Evolutionary conservation across 192 early-diverging fungal species (phyloP), one percentile per base, ranked within the genome.

Genomic region (Obelidium mucronatum): DNA sequence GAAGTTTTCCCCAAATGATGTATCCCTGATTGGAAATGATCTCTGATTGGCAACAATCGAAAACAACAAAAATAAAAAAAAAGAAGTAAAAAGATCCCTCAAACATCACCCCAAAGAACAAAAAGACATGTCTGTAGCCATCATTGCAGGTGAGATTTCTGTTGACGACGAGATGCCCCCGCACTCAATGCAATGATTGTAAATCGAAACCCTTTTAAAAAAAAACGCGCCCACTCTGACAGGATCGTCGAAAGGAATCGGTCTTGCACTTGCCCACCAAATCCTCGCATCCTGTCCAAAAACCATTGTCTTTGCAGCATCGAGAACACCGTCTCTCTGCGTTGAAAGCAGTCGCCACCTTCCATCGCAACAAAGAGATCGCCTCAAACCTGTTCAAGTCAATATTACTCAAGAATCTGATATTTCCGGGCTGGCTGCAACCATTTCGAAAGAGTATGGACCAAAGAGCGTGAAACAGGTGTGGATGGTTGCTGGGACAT

Each of bases 181-280:
- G n/a, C n/a, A n/a, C n/a, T n/a, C n/a, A n/a, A n/a, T n/a, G n/a
- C n/a, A n/a, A n/a, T n/a, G n/a, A n/a, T n/a, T n/a, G n/a, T n/a
- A n/a, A n/a, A n/a, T n/a, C n/a, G n/a, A n/a, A n/a, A n/a, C n/a
- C n/a, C n/a, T n/a, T n/a, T n/a, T n/a, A n/a, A n/a, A n/a, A n/a
- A n/a, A n/a, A n/a, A n/a, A n/a, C n/a, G n/a, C n/a, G n/a, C n/a
- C n/a, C n/a, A n/a, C n/a, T n/a, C n/a, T n/a, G n/a, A n/a, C 26
- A 34, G 79, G 79, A 5, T 74, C 53, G 15, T 66, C 67, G 19
- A 39, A 65, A 34, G 79, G 79, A 42, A 80, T 80, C 22, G 79
- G 79, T 1, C 28, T 54, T 61, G 66, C 79, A 11, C 63, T 80
- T n/a, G 75, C 64, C 2, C 58, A 34, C 26, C 70, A 65, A 31